Conservation (phyloP, 768 basidiomycete species). For the Coprinellus micaceus region DNA sequence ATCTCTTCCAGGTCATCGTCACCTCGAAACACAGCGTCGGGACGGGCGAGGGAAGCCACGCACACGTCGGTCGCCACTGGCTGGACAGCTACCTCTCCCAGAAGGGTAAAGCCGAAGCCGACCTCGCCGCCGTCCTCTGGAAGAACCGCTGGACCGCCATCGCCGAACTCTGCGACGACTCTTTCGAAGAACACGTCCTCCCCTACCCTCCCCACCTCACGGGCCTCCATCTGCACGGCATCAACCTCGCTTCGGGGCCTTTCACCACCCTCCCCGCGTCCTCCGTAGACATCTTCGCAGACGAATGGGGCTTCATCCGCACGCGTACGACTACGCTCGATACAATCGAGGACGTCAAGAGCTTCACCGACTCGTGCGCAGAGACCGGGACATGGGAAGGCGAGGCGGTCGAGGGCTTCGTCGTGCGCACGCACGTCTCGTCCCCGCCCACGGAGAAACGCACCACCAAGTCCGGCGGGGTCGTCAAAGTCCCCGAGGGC, state of each 20-base stretch:
- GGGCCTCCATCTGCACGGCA: constrained; percentile 89
- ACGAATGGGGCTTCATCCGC: constrained; percentile 87
- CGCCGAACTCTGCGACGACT: constrained; percentile 97
- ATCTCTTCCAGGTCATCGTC: constrained; percentile 96
- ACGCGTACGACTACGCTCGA: constrained; percentile 60
- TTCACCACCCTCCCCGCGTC: constrained; percentile 71
- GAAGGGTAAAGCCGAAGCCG: constrained; percentile 62
- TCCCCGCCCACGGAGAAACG: constrained; percentile 32
- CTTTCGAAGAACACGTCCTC: constrained; percentile 95
- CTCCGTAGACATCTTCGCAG: constrained; percentile 74
- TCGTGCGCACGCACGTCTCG: constrained; percentile 74
- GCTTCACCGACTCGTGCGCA: constrained; percentile 68
- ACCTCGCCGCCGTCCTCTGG: constrained; percentile 76
- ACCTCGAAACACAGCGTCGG: constrained; percentile 51
- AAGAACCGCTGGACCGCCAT: constrained; percentile 84
- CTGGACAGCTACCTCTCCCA: constrained; percentile 60
- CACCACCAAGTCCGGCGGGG: constrained; percentile 17
- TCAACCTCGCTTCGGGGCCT: constrained; percentile 64
- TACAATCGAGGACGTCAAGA: constrained; percentile 61
- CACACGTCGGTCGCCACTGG: constrained; percentile 83
- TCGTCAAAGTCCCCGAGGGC: constrained; percentile 15
- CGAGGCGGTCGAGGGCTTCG: constrained; percentile 89
- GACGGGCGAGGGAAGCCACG: constrained; percentile 53
- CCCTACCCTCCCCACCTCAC: constrained; percentile 76
- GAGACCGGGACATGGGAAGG: constrained; percentile 76